Evolutionary conservation across 1,284 basidiomycete species (phyloP).

Genomic region (Boletellus deceptivus): DNA sequence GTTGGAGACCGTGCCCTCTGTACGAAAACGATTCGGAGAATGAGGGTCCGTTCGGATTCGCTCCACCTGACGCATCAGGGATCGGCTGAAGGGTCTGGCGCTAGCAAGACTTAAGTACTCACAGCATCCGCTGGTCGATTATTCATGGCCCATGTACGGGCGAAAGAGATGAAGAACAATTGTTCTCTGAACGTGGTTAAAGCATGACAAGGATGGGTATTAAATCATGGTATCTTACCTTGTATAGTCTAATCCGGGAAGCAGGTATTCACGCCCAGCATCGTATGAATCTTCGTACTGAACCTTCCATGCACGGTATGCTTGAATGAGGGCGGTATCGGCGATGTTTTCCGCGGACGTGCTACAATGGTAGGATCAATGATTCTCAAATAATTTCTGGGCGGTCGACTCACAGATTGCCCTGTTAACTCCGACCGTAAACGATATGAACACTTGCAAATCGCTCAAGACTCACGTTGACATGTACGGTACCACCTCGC

Average conservation of each 20-base stretch:
- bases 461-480: conserved; percentile 66
- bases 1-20: conserved; percentile 79
- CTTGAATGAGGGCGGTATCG: conserved; percentile 82
- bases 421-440: conserved; percentile 41
- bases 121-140: conserved; percentile 76
- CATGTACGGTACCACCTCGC: conserved; percentile 77
- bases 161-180: conserved; percentile 89
- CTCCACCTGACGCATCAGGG: conserved; percentile 49
- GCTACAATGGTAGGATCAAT: conserved; percentile 34
- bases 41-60: conserved; percentile 87
- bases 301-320: conserved; percentile 84
- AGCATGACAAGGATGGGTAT: not conserved
- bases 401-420: conserved; percentile 57
- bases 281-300: conserved; percentile 55
- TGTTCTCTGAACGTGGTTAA: conserved; percentile 61
- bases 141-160: conserved; percentile 70
- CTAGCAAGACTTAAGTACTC: conserved; percentile 26
- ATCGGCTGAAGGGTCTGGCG: conserved; percentile 14
- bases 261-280: conserved; percentile 64
- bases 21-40: conserved; percentile 76
- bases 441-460: not conserved
- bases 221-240: conserved; percentile 36
- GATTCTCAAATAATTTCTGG: not conserved
- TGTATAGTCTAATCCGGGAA: conserved; percentile 84
- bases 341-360: conserved; percentile 91